Evolutionary conservation across 305 asterid genomes (phyloP).

Genomic region (Vinca major): DNA sequence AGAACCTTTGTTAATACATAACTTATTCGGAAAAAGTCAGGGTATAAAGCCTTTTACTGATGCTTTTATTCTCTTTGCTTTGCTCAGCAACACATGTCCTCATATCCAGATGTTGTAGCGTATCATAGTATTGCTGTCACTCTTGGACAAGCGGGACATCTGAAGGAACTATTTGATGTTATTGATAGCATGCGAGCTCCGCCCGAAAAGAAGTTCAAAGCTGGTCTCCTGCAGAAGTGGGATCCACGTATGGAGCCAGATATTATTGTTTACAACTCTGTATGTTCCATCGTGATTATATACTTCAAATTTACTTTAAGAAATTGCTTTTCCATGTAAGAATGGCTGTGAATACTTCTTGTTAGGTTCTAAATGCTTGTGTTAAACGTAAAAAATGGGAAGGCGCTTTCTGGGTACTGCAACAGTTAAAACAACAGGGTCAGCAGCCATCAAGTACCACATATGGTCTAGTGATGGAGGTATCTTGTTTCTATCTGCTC

Average conservation of each 20-base stretch:
- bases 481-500: slow-evolving; percentile 11
- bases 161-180: slow-evolving; percentile 85
- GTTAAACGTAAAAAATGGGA: slow-evolving; percentile 75
- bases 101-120: slow-evolving; percentile 82
- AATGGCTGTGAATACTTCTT: slow-evolving; percentile 8
- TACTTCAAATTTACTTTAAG: not conserved
- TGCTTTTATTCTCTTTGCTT: slow-evolving; percentile 14
- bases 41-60: not conserved
- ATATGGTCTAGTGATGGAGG: slow-evolving; percentile 96
- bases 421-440: slow-evolving; percentile 55
- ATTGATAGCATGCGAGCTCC: slow-evolving; percentile 84
- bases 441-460: slow-evolving; percentile 66
- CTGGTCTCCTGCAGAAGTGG: slow-evolving; percentile 63
- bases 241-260: slow-evolving; percentile 90
- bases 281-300: slow-evolving; percentile 27
- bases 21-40: not conserved
- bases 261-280: slow-evolving; percentile 70
- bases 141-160: slow-evolving; percentile 95
- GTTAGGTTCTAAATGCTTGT: slow-evolving; percentile 86
- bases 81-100: slow-evolving; percentile 59
- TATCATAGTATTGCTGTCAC: slow-evolving; percentile 83
- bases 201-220: slow-evolving; percentile 74
- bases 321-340: slow-evolving; percentile 1
- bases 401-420: slow-evolving; percentile 98
- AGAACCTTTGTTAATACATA: not conserved